A percentile compares a stretch with the other conserved stretches of the same genome.
These are phyloP conservation scores for Sporisorium graminicola DNA, from an alignment of 1,284 basidiomycete genomes.

Conservation along the genomic window DNA sequence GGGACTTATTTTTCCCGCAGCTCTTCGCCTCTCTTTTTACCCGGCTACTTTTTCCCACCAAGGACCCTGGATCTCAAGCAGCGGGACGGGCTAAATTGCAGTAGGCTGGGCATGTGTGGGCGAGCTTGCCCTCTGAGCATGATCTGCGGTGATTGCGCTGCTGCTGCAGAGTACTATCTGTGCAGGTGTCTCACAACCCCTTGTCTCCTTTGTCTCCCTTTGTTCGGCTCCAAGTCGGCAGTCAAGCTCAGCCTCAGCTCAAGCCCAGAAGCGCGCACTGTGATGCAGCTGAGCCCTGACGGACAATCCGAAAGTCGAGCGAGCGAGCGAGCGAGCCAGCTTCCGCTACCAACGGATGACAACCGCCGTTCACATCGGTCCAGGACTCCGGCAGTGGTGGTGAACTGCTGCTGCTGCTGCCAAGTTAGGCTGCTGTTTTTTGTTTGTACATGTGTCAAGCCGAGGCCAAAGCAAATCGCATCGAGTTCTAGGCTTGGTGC, in stretches of 20 bases:
- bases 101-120: background rate
- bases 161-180: no score
- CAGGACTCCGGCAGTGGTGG: background rate
- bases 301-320: background rate
- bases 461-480: background rate
- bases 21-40: no score
- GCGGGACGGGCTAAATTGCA: background rate
- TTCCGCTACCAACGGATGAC: background rate
- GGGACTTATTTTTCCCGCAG: no score
- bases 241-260: background rate
- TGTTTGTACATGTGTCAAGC: background rate
- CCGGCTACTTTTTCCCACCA: no score
- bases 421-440: background rate
- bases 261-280: background rate
- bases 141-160: background rate
- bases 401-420: background rate
- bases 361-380: slow-evolving; percentile 1
- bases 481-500: background rate
- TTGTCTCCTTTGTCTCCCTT: background rate
- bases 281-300: background rate
- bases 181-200: background rate
- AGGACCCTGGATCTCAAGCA: no score
- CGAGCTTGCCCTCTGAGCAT: background rate
- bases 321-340: background rate
- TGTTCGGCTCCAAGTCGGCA: background rate